These are phyloP conservation scores for Xylaria sp. DNA, from an alignment of 2,329 filamentous ascomycete species.

Conservation along the genomic window DNA sequence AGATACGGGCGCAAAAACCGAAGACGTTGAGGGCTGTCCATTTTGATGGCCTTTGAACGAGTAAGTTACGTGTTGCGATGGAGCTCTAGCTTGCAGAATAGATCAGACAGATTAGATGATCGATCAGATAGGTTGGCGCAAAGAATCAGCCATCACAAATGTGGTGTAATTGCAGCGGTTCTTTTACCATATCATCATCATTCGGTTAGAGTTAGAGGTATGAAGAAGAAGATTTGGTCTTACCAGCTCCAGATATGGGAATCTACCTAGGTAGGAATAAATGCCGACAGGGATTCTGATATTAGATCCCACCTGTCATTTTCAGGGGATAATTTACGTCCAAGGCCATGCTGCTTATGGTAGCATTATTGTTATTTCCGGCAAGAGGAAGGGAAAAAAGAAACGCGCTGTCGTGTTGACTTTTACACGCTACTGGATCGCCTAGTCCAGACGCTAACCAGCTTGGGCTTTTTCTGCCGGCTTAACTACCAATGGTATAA, in stretches of 20 bases:
- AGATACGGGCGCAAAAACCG: constrained; percentile 63
- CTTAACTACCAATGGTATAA: constrained; percentile 18
- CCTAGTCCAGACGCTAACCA: background rate
- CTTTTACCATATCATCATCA: constrained; percentile 60
- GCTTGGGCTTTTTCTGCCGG: constrained; percentile 32
- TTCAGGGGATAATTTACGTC: background rate
- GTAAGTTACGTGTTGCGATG: constrained; percentile 28
- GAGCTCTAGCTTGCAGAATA: constrained; percentile 2
- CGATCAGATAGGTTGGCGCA: constrained; percentile 55
- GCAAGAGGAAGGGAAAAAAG: background rate
- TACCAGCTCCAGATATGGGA: background rate
- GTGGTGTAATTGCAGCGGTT: constrained; percentile 65
- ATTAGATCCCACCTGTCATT: too few species aligned
- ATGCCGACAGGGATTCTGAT: too few species aligned
- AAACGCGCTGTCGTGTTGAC: background rate
- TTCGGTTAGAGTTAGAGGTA: too few species aligned
- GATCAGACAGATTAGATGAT: background rate
- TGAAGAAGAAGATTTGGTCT: constrained; percentile 3
- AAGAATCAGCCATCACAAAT: constrained; percentile 57
- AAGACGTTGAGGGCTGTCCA: constrained; percentile 52
- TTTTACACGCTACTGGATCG: background rate
- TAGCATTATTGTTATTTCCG: background rate
- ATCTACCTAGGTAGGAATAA: too few species aligned
- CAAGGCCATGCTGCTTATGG: background rate
- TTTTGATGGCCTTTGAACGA: constrained; percentile 40